phyloP scores from a whole-genome alignment of 331 rosid species.

The Rosa hybrid region DNA sequence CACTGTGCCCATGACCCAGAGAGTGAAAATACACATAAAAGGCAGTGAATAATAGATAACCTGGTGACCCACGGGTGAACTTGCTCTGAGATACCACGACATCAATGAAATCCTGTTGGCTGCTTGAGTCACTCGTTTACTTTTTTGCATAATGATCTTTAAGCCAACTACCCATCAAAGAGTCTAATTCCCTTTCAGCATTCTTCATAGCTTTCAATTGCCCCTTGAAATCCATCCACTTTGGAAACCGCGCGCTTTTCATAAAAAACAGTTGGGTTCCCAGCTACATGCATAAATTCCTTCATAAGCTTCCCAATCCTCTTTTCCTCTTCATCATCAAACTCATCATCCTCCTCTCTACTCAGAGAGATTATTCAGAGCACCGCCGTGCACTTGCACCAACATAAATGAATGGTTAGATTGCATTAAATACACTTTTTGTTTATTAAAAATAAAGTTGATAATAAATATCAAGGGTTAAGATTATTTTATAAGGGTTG shows the following conservation, averaged over 20 bases:
- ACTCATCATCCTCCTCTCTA: slow-evolving; percentile 25
- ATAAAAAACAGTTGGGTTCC: slow-evolving; percentile 47
- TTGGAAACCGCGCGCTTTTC: slow-evolving; percentile 37
- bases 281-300: slow-evolving; percentile 52
- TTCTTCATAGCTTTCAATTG: slow-evolving; percentile 47
- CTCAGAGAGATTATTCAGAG: too few species aligned
- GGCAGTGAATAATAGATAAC: too few species aligned
- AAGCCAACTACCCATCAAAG: slow-evolving; percentile 44
- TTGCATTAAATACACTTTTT: too few species aligned
- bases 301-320: slow-evolving; percentile 42
- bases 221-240: slow-evolving; percentile 42
- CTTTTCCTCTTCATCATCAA: slow-evolving; percentile 31
- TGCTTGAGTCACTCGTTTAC: slow-evolving; percentile 1
- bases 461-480: too few species aligned
- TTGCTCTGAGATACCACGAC: slow-evolving; percentile 51
- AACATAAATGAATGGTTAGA: too few species aligned
- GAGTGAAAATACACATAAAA: too few species aligned
- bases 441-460: too few species aligned
- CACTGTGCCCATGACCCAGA: too few species aligned
- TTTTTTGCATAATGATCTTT: slow-evolving; percentile 39
- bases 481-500: too few species aligned
- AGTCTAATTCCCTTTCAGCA: slow-evolving; percentile 46
- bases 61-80: too few species aligned
- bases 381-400: too few species aligned
- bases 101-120: slow-evolving; percentile 50